Conservation (phyloP, 257 asterid species). For the Fraxinus cuspidata region DNA sequence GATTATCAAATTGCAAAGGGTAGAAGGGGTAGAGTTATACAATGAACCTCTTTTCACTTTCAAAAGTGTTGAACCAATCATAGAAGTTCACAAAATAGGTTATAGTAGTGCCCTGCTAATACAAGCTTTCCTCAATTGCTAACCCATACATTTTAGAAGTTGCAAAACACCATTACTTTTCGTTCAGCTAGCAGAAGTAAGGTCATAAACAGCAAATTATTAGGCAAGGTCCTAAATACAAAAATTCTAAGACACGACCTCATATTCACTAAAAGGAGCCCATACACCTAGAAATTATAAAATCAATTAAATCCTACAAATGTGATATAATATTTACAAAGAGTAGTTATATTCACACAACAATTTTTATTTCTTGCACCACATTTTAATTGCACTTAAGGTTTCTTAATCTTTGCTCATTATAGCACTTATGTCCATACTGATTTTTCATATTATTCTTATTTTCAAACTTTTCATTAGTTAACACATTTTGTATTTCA, state of each 20-base stretch:
- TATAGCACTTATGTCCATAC: too few relatives aligned
- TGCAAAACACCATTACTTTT: not conserved
- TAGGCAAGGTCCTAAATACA: not conserved
- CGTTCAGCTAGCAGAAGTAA: not conserved
- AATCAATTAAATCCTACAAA: not conserved
- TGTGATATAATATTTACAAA: not conserved
- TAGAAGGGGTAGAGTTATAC: not conserved
- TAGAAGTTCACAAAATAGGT: too few relatives aligned
- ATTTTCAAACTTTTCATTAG: too few relatives aligned
- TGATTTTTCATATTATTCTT: too few relatives aligned
- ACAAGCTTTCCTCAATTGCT: not conserved
- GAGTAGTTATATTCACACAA: too few relatives aligned
- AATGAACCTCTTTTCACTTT: not conserved
- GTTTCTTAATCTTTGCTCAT: too few relatives aligned
- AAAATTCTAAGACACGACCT: not conserved
- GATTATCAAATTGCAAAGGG: not conserved
- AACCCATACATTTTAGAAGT: not conserved
- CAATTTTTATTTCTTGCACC: too few relatives aligned
- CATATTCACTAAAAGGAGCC: not conserved
- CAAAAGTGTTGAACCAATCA: not conserved
- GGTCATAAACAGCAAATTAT: not conserved
- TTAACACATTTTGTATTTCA: too few relatives aligned
- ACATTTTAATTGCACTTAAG: too few relatives aligned
- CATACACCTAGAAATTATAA: not conserved
- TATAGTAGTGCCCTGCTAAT: not conserved